Conservation (phyloP, 2,329 filamentous ascomycete genomes). For the Aquanectria penicillioides region DNA sequence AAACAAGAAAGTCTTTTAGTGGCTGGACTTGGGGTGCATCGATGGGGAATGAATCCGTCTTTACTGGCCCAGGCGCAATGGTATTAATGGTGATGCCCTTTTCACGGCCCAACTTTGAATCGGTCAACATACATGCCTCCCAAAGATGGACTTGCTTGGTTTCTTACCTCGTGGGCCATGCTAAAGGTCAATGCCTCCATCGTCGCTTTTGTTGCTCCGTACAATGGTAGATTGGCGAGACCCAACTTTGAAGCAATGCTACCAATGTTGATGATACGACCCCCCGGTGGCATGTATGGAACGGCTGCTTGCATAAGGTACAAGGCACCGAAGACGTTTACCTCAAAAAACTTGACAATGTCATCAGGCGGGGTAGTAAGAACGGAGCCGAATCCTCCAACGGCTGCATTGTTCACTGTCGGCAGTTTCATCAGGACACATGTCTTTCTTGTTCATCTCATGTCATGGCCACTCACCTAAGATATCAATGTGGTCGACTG, state of each 20-base stretch:
- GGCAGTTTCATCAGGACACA: background rate
- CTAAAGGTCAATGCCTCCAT: slow-evolving; percentile 47
- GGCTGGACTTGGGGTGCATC: slow-evolving; percentile 30
- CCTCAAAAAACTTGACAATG: slow-evolving; percentile 42
- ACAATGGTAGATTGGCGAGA: slow-evolving; percentile 19
- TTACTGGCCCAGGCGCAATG: slow-evolving; percentile 51
- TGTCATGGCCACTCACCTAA: slow-evolving; percentile 49
- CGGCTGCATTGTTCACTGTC: slow-evolving; percentile 52
- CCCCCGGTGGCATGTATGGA: slow-evolving; percentile 49
- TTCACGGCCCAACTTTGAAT: background rate
- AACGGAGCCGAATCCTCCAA: slow-evolving; percentile 27
- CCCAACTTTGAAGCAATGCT: slow-evolving; percentile 26
- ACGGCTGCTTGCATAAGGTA: slow-evolving; percentile 47
- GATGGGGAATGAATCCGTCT: slow-evolving; percentile 45
- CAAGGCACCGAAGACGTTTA: slow-evolving; percentile 49
- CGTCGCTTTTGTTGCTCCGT: slow-evolving; percentile 45
- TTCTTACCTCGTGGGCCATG: slow-evolving; percentile 46
- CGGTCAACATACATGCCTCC: slow-evolving; percentile 2
- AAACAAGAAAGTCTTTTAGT: slow-evolving; percentile 31
- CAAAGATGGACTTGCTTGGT: background rate
- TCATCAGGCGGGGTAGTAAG: slow-evolving; percentile 35
- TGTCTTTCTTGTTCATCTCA: too few species aligned
- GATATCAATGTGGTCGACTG: slow-evolving; percentile 52
- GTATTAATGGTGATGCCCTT: slow-evolving; percentile 55
- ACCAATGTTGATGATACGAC: slow-evolving; percentile 41